Evolutionary conservation across 495 filamentous ascomycete genomes (phyloP), one percentile per base, ranked within the genome.

Genomic region (Zalerion maritima): DNA sequence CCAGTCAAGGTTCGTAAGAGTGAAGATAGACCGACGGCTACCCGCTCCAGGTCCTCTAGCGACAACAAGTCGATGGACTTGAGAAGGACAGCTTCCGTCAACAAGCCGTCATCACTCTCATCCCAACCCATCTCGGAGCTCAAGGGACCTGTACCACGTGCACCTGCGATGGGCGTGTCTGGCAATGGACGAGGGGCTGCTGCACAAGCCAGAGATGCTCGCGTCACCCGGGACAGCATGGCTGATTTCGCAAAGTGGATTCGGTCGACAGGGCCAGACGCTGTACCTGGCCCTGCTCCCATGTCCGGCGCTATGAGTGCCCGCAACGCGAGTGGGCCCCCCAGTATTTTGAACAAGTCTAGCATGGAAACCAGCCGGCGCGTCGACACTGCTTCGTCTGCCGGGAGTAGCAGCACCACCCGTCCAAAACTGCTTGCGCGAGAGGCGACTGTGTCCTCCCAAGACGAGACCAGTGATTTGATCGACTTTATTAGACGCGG

Each of bases 401-500:
- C n/a, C n/a, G n/a, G n/a, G 5, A 46, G 42, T 7, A 54, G 40
- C 42, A 42, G 36, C 26, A 44, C 41, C 12, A 48, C 40, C 24
- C 47, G 62, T 14, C 57, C 54, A 21, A 64, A 62, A 24, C 55
- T 82, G 26, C 71, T 84, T 54, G 75, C 84, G 36, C 76, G 85
- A 11, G 69, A 75, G 37, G 68, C 83, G n/a, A 57, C 65, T 17
- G 61, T 68, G 13, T 56, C 69, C 14, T 57, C 58, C 16, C 66
- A 62, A 23, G 72, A 73, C 26, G 68, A 73, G 40, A 92, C 73
- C 26, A 75, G 77, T 2, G 89, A 93, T 36, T 55, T 97, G 21
- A 91, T 94, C 29, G 83, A 96, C 43, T 96, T 96, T 55, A 86
- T 97, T 30, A 74, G 85, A 27, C 73, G 80, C 50, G 81, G 87